Conservation (phyloP, 371 early-diverging fungal species). For the Mortierella sp. region DNA sequence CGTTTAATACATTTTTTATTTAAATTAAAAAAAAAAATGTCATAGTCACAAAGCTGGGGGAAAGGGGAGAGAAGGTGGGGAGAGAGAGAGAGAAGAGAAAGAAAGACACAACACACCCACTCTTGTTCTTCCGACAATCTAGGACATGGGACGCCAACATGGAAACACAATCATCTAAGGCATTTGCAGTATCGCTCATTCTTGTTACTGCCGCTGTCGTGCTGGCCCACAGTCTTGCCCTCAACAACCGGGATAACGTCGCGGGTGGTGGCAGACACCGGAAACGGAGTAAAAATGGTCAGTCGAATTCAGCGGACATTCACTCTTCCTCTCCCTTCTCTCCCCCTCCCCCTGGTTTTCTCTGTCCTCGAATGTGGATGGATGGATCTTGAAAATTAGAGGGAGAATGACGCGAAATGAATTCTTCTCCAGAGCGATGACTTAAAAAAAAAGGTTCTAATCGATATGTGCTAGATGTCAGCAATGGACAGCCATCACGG, state of each 20-base stretch:
- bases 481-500: too few species aligned
- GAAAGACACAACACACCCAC: not conserved
- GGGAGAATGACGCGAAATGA: not conserved
- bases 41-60: too few species aligned
- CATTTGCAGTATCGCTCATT: conserved; percentile 13
- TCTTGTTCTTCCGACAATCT: not conserved
- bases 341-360: too few species aligned
- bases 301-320: too few species aligned
- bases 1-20: too few species aligned
- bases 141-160: conserved; percentile 5
- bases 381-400: not conserved
- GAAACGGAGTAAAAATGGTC: not conserved
- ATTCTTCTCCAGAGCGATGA: not conserved
- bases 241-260: not conserved
- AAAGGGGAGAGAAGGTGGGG: too few species aligned
- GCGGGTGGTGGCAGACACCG: too few species aligned
- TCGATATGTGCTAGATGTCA: conserved; percentile 1
- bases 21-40: too few species aligned
- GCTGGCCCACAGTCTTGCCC: conserved; percentile 5
- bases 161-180: conserved; percentile 23
- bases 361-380: not conserved
- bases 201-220: conserved; percentile 16
- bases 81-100: not conserved
- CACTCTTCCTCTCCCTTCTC: not conserved
- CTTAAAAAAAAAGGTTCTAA: not conserved